Evolutionary conservation across 345 rosid genomes (phyloP).

Genomic region (Eucalyptus tenuipes): DNA sequence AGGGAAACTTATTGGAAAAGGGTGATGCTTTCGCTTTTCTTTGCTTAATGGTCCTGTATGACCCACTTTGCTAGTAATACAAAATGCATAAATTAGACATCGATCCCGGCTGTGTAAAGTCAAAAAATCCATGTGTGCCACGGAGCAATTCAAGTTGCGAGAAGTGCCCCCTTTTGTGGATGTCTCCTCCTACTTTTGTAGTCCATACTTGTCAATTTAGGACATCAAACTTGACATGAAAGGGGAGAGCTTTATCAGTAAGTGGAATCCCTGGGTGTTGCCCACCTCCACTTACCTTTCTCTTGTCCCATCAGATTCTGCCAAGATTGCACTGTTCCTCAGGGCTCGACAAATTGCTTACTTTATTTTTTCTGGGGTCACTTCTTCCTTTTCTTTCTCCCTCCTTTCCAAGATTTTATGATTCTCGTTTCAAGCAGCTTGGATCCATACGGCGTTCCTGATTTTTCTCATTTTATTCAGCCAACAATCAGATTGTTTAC

Average conservation of each 20-base stretch:
- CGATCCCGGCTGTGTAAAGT: not conserved
- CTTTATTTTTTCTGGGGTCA: not conserved
- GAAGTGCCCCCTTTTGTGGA: not conserved
- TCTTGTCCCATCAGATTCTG: not conserved
- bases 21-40: not conserved
- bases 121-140: not conserved
- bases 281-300: not conserved
- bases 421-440: not conserved
- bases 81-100: not conserved
- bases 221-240: not conserved
- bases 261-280: not conserved
- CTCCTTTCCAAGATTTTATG: not conserved
- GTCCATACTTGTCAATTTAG: not conserved
- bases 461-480: not conserved
- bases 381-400: not conserved
- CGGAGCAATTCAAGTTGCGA: not conserved
- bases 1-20: not conserved
- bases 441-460: not conserved
- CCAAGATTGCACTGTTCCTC: not conserved
- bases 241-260: not conserved
- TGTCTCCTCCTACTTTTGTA: not conserved
- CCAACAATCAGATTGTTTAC: not conserved
- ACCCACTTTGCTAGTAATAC: not conserved
- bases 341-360: not conserved
- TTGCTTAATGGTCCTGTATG: not conserved